phyloP scores from a whole-genome alignment of 768 basidiomycete genomes.

The Suillus hirtellus region DNA sequence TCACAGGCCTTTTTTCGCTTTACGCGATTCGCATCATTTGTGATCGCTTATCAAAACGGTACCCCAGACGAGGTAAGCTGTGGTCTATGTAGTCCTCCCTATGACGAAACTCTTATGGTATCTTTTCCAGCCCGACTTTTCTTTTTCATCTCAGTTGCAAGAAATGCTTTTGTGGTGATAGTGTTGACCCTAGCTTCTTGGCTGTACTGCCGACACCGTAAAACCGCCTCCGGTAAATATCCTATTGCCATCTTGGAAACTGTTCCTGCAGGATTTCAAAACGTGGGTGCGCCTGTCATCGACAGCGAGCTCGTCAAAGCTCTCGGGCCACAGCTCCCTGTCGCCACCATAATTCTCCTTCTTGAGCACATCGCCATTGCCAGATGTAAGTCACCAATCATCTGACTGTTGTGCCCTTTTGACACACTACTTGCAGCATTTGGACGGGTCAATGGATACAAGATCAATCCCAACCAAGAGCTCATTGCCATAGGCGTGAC shows the following conservation, averaged over 20 bases:
- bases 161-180: conserved; percentile 88
- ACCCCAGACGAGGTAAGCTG: conserved; percentile 58
- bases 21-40: conserved; percentile 68
- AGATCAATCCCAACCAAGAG: conserved; percentile 91
- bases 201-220: conserved; percentile 73
- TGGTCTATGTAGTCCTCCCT: background rate
- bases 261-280: conserved; percentile 83
- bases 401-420: conserved; percentile 8
- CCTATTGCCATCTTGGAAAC: conserved; percentile 82
- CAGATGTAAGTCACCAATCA: conserved; percentile 62
- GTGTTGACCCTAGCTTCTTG: conserved; percentile 86
- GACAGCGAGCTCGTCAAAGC: conserved; percentile 57
- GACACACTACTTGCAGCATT: conserved; percentile 59
- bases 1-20: conserved; percentile 69
- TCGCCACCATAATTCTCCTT: conserved; percentile 86
- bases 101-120: conserved; percentile 3
- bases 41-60: conserved; percentile 50
- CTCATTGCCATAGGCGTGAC: conserved; percentile 97
- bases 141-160: conserved; percentile 76
- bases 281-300: conserved; percentile 49
- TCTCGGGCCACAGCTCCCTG: conserved; percentile 73
- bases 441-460: conserved; percentile 93
- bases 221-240: conserved; percentile 59
- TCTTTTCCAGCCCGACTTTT: conserved; percentile 54
- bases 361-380: conserved; percentile 97